These are phyloP conservation scores for Penicillium nucicola DNA, from an alignment of 495 filamentous ascomycete species.

Conservation along the genomic window DNA sequence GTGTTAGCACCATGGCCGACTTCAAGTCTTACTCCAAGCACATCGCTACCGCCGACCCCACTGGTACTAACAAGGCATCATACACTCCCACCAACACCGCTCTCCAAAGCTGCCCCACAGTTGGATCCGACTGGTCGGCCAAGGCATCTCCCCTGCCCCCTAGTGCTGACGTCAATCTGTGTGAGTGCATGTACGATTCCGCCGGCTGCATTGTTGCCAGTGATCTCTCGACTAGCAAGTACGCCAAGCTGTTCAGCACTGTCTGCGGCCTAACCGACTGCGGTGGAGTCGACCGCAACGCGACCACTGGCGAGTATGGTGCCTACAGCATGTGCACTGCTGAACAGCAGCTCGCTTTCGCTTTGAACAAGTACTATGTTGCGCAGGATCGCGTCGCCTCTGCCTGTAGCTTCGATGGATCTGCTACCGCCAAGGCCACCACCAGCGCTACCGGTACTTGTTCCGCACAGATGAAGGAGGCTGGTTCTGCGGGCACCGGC, in stretches of 20 bases:
- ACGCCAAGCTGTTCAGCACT: constrained; percentile 63
- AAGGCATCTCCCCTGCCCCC: constrained; percentile 67
- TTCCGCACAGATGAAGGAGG: constrained; percentile 53
- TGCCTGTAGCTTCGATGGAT: constrained; percentile 77
- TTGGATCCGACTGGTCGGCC: constrained; percentile 65
- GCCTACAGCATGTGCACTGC: constrained; percentile 86
- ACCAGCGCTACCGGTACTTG: constrained; percentile 51
- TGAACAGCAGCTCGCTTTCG: constrained; percentile 75
- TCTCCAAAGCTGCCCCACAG: constrained; percentile 68
- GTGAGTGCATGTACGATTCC: constrained; percentile 74
- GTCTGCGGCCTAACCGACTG: constrained; percentile 71
- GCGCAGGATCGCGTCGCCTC: constrained; percentile 48
- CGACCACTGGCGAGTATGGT: constrained; percentile 72
- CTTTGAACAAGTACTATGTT: constrained; percentile 77
- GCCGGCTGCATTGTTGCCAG: constrained; percentile 65
- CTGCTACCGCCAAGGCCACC: constrained; percentile 52
- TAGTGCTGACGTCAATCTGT: constrained; percentile 68
- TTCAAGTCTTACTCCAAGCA: constrained; percentile 70
- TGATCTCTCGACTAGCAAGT: constrained; percentile 48
- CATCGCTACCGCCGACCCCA: constrained; percentile 67
- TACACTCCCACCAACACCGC: constrained; percentile 79
- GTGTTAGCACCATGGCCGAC: constrained; percentile 63
- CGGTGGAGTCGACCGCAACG: constrained; percentile 67
- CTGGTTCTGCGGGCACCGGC: constrained; percentile 62
- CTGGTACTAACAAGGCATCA: constrained; percentile 54